Conservation (phyloP, 805 yeast genomes). For the Ogataea dorogensis region DNA sequence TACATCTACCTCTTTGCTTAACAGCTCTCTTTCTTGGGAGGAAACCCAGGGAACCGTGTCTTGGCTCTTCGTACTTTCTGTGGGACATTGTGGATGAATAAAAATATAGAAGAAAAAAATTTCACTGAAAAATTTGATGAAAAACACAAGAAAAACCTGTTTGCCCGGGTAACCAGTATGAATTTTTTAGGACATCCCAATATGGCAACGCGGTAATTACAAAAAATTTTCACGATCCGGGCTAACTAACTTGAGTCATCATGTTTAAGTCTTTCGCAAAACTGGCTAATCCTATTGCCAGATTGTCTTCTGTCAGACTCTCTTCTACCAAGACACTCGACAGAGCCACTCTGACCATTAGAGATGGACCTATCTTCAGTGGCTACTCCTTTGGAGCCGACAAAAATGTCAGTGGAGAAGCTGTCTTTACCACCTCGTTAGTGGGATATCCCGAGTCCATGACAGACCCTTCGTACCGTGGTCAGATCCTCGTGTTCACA, state of each 20-base stretch:
- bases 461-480: conserved; percentile 98
- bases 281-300: conserved; percentile 10
- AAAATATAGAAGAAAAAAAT: conserved; percentile 10
- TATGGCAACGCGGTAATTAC: conserved; percentile 25
- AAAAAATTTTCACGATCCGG: conserved; percentile 22
- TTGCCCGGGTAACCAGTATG: conserved; percentile 15
- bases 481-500: conserved; percentile 94
- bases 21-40: conserved; percentile 99
- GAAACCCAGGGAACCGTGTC: conserved; percentile 99
- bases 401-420: conserved; percentile 91
- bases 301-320: conserved; percentile 20
- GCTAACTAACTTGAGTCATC: conserved; percentile 5
- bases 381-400: conserved; percentile 97
- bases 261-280: conserved; percentile 9
- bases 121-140: conserved; percentile 3
- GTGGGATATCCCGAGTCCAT: conserved; percentile 98
- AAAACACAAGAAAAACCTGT: conserved; percentile 8
- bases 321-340: conserved; percentile 44
- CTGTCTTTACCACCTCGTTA: conserved; percentile 95
- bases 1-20: conserved; percentile 97
- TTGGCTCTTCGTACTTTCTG: conserved; percentile 99
- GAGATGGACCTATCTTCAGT: conserved; percentile 89
- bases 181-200: conserved; percentile 20
- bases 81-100: conserved; percentile 73
- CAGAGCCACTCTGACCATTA: conserved; percentile 86